Percentiles rank a stretch among this genome's conserved stretches.
phyloP scores from a whole-genome alignment of 352 stramenopile genomes.

The Globisporangium mamillatum region DNA sequence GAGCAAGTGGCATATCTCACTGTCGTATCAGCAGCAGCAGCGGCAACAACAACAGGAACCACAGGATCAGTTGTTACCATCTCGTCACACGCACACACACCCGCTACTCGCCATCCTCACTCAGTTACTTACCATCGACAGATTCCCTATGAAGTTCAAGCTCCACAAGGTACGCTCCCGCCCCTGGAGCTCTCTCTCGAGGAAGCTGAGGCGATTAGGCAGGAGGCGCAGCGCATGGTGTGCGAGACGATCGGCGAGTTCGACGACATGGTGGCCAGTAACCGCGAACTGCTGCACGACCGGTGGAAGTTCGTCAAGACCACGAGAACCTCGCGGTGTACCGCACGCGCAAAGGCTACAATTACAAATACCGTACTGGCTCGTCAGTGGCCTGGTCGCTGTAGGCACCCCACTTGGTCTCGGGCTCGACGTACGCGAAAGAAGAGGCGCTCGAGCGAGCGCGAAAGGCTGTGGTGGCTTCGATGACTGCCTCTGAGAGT shows the following conservation, averaged over 20 bases:
- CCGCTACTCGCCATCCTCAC: no score
- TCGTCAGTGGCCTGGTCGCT: not conserved
- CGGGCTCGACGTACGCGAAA: not conserved
- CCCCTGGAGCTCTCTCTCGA: conserved; percentile 26
- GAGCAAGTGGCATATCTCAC: no score
- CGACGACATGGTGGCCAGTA: conserved; percentile 26
- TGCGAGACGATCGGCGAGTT: conserved; percentile 35
- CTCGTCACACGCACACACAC: no score
- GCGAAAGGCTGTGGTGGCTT: not conserved
- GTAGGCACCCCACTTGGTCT: not conserved
- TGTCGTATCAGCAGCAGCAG: no score
- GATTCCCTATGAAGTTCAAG: conserved; percentile 31
- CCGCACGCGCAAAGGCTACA: conserved; percentile 10
- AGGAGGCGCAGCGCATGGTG: conserved; percentile 31
- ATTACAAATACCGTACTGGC: not conserved
- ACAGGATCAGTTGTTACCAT: no score
- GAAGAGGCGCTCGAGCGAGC: not conserved
- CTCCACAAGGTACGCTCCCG: conserved; percentile 2
- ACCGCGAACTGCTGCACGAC: conserved; percentile 31
- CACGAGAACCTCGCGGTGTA: conserved; percentile 37
- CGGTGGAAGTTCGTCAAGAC: conserved; percentile 43
- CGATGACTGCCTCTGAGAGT: no score
- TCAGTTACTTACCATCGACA: no score
- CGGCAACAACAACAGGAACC: no score
- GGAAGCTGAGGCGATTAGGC: conserved; percentile 21